A percentile compares a stretch with the other conserved stretches of the same genome.
phyloP scores from a whole-genome alignment of 768 basidiomycete species.

The Amanita rimosa region DNA sequence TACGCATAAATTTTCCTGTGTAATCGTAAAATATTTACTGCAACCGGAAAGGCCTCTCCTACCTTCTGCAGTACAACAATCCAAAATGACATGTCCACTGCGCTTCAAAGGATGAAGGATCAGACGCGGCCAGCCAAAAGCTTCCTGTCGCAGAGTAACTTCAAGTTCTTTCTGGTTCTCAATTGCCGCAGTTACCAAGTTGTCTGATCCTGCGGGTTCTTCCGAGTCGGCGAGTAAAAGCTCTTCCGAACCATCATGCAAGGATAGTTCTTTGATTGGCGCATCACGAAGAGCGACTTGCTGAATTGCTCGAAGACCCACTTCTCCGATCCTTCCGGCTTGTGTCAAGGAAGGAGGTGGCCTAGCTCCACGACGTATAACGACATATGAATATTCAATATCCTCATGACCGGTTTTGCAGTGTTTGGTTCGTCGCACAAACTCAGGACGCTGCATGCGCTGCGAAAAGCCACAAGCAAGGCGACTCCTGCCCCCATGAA shows the following conservation, averaged over 20 bases:
- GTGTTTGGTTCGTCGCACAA: conserved; percentile 84
- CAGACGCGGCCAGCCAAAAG: conserved; percentile 84
- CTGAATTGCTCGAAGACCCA: conserved; percentile 34
- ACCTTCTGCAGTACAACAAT: conserved; percentile 82
- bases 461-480: conserved; percentile 80
- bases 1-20: conserved; percentile 83
- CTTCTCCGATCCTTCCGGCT: conserved; percentile 41
- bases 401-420: conserved; percentile 79
- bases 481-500: conserved; percentile 36
- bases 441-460: conserved; percentile 75
- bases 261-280: conserved; percentile 27
- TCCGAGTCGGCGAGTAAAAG: conserved; percentile 1
- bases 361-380: conserved; percentile 69
- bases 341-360: conserved; percentile 30
- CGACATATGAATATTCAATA: conserved; percentile 81
- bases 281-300: conserved; percentile 18
- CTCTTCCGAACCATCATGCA: conserved; percentile 22
- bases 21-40: neutral
- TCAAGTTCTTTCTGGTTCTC: conserved; percentile 27
- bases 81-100: conserved; percentile 85
- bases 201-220: neutral
- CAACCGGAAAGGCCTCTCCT: conserved; percentile 40
- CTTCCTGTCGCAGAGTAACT: conserved; percentile 53
- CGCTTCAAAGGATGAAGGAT: conserved; percentile 89
- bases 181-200: neutral